Percentiles rank a stretch among this genome's conserved stretches.
phyloP scores from a whole-genome alignment of 1,284 basidiomycete species.

The Phaffia rhodozyma region DNA sequence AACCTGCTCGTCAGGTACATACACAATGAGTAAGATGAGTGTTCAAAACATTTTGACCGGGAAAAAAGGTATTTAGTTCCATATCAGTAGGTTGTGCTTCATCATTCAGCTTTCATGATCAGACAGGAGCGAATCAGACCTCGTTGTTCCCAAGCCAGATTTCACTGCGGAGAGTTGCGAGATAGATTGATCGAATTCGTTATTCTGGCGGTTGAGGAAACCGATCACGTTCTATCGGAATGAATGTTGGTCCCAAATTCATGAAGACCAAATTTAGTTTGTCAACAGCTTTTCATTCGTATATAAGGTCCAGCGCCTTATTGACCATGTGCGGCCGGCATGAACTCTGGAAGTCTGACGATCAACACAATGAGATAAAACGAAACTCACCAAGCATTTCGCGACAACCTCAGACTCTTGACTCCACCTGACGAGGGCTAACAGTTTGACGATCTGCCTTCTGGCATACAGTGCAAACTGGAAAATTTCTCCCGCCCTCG shows the following conservation, averaged over 20 bases:
- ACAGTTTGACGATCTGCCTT: constrained; percentile 78
- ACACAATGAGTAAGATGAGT: too few species aligned
- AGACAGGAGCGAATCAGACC: constrained; percentile 21
- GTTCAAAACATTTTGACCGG: too few species aligned
- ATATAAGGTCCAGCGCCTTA: too few species aligned
- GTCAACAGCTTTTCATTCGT: too few species aligned
- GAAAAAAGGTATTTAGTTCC: too few species aligned
- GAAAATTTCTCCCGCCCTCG: constrained; percentile 65
- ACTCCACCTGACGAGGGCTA: constrained; percentile 71
- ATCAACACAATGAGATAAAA: neutral
- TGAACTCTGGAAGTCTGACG: too few species aligned
- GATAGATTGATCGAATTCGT: constrained; percentile 63
- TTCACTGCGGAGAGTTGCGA: constrained; percentile 51
- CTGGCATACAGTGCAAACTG: constrained; percentile 79
- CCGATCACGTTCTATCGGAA: constrained; percentile 57
- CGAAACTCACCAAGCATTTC: constrained; percentile 56
- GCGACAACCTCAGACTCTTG: constrained; percentile 64
- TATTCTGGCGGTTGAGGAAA: constrained; percentile 70
- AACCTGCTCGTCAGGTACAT: constrained; percentile 40
- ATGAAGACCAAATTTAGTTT: neutral
- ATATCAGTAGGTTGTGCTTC: too few species aligned
- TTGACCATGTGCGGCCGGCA: too few species aligned
- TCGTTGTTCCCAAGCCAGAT: constrained; percentile 37
- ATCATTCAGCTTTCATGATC: neutral
- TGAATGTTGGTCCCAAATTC: too few species aligned